Percentiles rank a stretch among this genome's conserved stretches.
These are phyloP conservation scores for Fomes fomentarius DNA, from an alignment of 1,284 basidiomycete species.

Conservation along the genomic window DNA sequence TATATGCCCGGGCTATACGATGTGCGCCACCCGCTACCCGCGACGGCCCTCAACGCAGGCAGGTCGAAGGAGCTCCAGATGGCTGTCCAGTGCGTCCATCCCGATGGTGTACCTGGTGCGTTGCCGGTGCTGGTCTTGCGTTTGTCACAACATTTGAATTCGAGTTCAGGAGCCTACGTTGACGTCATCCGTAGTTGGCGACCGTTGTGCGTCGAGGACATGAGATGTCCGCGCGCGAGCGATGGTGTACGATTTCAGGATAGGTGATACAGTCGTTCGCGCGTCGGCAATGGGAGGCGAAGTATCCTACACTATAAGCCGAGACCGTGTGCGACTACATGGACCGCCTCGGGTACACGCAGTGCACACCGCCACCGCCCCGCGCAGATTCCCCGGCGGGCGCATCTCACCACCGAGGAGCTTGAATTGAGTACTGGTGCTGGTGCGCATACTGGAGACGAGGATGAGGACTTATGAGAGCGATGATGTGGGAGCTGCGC, in stretches of 20 bases:
- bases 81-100: slow-evolving; percentile 24
- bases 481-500: too few species aligned
- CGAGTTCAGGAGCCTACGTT: too few species aligned
- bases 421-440: too few species aligned
- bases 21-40: slow-evolving; percentile 32
- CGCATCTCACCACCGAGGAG: slow-evolving; percentile 11
- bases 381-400: slow-evolving; percentile 24
- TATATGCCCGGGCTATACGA: slow-evolving; percentile 43
- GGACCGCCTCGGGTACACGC: slow-evolving; percentile 34
- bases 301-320: slow-evolving; percentile 37
- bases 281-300: slow-evolving; percentile 39
- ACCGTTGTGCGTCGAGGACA: too few species aligned
- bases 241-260: slow-evolving; percentile 42
- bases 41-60: slow-evolving; percentile 28
- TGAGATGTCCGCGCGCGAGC: slow-evolving; percentile 43
- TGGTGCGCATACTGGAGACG: too few species aligned
- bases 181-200: too few species aligned
- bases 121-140: too few species aligned
- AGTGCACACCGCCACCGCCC: slow-evolving; percentile 38
- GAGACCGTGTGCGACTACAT: slow-evolving; percentile 38
- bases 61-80: slow-evolving; percentile 12
- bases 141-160: too few species aligned
- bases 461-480: too few species aligned
- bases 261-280: slow-evolving; percentile 42
- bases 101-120: slow-evolving; percentile 31